phyloP scores from a whole-genome alignment of 2,329 filamentous ascomycete species.

The Exophiala alcalophila region DNA sequence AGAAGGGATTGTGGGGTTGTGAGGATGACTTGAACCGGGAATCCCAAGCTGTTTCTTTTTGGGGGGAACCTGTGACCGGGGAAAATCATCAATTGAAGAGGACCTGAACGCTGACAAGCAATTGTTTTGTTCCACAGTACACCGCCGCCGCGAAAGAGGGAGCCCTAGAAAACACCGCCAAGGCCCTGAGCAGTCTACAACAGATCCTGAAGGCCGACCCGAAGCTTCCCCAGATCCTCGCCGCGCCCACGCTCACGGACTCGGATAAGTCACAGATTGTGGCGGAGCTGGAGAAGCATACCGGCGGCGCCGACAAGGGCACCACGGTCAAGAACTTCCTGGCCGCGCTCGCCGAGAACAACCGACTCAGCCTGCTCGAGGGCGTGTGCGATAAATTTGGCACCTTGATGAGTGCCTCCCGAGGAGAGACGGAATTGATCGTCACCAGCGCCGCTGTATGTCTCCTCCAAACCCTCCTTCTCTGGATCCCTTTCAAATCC shows the following conservation, averaged over 20 bases:
- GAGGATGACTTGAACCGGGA: no score
- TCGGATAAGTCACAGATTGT: constrained; percentile 84
- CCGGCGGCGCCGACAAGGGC: constrained; percentile 65
- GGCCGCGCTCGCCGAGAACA: constrained; percentile 87
- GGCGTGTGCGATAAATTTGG: constrained; percentile 84
- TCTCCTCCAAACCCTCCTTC: constrained; percentile 26
- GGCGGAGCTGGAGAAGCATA: constrained; percentile 80
- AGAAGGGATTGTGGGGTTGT: no score
- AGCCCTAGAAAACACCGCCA: constrained; percentile 79
- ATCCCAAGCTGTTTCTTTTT: no score
- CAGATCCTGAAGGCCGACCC: constrained; percentile 74
- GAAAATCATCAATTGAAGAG: no score
- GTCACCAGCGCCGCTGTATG: constrained; percentile 87
- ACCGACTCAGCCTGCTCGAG: constrained; percentile 79
- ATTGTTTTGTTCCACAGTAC: constrained; percentile 66
- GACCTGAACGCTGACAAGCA: no score
- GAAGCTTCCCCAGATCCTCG: constrained; percentile 74
- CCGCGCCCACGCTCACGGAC: constrained; percentile 72
- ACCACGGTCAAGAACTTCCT: constrained; percentile 94
- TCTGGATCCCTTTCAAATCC: no score
- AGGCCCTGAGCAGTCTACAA: constrained; percentile 69
- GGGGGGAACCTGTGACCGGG: no score
- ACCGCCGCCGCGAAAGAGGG: constrained; percentile 89
- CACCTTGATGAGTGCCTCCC: constrained; percentile 80
- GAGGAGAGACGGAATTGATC: constrained; percentile 88